Evolutionary conservation across 768 basidiomycete species (phyloP).

Genomic region (Hygrocybe punicea): DNA sequence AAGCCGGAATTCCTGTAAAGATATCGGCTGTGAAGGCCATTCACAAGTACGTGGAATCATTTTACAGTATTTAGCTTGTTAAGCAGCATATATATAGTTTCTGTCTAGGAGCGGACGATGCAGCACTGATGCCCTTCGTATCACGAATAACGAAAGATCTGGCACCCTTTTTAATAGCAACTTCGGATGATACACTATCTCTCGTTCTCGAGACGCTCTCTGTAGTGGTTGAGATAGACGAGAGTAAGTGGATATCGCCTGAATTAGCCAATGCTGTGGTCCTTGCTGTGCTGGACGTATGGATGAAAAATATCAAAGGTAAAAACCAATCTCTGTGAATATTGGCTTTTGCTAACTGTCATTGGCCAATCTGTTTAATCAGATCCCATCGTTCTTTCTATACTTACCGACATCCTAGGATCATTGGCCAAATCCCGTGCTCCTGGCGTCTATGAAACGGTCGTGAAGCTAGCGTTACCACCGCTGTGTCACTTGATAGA

Average conservation of each 20-base stretch:
- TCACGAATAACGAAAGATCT: constrained; percentile 75
- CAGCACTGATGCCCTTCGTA: constrained; percentile 60
- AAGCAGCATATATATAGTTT: constrained; percentile 46
- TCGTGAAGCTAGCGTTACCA: constrained; percentile 73
- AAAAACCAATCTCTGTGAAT: neutral
- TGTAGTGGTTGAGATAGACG: constrained; percentile 70
- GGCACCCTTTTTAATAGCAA: constrained; percentile 73
- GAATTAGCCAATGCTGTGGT: constrained; percentile 68
- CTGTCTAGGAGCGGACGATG: constrained; percentile 60
- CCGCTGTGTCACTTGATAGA: constrained; percentile 63
- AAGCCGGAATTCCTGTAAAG: constrained; percentile 82
- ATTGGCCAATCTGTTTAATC: constrained; percentile 5
- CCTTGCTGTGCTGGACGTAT: constrained; percentile 68
- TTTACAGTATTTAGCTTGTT: neutral
- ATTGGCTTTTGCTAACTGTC: neutral
- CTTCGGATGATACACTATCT: constrained; percentile 85
- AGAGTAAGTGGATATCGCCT: constrained; percentile 65
- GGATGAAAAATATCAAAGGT: constrained; percentile 88
- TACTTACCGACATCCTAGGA: constrained; percentile 76
- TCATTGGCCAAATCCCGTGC: constrained; percentile 62
- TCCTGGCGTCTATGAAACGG: constrained; percentile 61
- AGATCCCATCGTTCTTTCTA: constrained; percentile 87
- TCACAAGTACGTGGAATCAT: constrained; percentile 59
- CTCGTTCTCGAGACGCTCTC: constrained; percentile 84
- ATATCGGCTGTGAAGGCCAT: constrained; percentile 91